phyloP scores from a whole-genome alignment of 768 basidiomycete species.

The Leccinum subtestaceum region DNA sequence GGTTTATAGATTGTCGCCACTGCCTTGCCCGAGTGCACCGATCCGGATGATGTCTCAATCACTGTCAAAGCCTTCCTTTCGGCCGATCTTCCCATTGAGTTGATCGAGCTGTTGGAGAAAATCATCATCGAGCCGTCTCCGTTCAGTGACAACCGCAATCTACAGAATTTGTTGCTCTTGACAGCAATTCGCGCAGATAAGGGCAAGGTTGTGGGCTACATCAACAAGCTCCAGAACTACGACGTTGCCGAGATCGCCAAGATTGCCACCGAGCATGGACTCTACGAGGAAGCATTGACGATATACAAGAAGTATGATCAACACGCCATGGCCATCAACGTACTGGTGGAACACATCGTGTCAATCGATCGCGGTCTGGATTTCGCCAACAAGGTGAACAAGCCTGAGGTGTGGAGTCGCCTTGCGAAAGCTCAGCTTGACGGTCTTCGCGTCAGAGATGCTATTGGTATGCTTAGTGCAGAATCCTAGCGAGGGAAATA shows the following conservation, averaged over 20 bases:
- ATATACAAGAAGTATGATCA: constrained; percentile 98
- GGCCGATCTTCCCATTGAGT: constrained; percentile 93
- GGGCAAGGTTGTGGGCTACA: constrained; percentile 96
- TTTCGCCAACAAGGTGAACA: constrained; percentile 94
- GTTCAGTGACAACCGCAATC: constrained; percentile 95
- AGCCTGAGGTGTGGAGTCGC: constrained; percentile 95
- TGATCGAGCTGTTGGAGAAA: constrained; percentile 97
- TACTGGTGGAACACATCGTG: constrained; percentile 97
- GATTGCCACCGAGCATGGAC: constrained; percentile 93
- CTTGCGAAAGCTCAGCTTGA: constrained; percentile 99
- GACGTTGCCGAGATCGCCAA: constrained; percentile 92
- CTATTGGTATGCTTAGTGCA: constrained; percentile 67
- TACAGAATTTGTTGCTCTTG: constrained; percentile 92
- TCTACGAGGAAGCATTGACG: constrained; percentile 94
- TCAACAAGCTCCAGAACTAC: constrained; percentile 95
- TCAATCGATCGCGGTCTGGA: constrained; percentile 95
- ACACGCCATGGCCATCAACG: constrained; percentile 94
- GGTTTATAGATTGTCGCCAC: constrained; percentile 77
- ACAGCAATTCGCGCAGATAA: constrained; percentile 98
- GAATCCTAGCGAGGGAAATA: neutral
- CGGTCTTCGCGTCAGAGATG: constrained; percentile 95
- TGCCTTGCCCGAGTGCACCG: constrained; percentile 93
- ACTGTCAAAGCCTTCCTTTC: constrained; percentile 99
- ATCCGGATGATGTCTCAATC: constrained; percentile 96
- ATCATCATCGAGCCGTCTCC: constrained; percentile 96